Evolutionary conservation across 31 red algal genomes (phyloP).

Genomic region (Endocladia muricata): DNA sequence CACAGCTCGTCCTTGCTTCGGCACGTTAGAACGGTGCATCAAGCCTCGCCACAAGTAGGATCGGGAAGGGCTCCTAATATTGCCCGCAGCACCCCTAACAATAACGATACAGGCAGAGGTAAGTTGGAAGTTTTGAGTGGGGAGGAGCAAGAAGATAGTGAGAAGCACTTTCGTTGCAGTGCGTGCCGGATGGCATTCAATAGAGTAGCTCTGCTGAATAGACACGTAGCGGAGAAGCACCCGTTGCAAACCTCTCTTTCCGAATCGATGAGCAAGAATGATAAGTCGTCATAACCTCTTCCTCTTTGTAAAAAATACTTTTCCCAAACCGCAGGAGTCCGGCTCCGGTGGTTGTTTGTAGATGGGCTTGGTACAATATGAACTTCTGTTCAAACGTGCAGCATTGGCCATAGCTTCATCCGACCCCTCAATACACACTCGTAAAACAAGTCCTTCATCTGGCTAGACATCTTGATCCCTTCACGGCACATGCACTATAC

Average conservation of each 20-base stretch:
- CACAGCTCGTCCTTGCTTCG: conserved; percentile 74
- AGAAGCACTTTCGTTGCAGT: conserved; percentile 61
- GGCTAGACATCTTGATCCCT: too few relatives aligned
- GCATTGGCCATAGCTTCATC: too few relatives aligned
- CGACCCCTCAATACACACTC: too few relatives aligned
- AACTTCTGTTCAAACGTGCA: too few relatives aligned
- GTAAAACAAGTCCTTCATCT: too few relatives aligned
- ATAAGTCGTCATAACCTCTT: conserved; percentile 4
- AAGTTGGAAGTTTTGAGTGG: conserved; percentile 22
- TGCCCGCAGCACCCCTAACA: neutral
- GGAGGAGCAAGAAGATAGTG: conserved; percentile 11
- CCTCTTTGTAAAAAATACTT: too few relatives aligned
- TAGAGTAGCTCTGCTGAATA: conserved; percentile 49
- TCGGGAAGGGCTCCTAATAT: conserved; percentile 32
- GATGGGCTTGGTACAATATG: too few relatives aligned
- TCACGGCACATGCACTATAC: too few relatives aligned
- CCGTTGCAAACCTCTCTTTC: conserved; percentile 1
- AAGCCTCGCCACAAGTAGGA: conserved; percentile 37
- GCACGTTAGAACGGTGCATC: conserved; percentile 70
- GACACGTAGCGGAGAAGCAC: conserved; percentile 55
- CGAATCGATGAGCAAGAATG: neutral
- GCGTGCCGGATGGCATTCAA: conserved; percentile 57
- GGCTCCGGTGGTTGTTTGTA: too few relatives aligned
- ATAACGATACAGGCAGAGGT: neutral
- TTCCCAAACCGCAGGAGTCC: too few relatives aligned